Base-by-base conservation (phyloP, 768 basidiomycete genomes). In the Suillus bovinus region DNA sequence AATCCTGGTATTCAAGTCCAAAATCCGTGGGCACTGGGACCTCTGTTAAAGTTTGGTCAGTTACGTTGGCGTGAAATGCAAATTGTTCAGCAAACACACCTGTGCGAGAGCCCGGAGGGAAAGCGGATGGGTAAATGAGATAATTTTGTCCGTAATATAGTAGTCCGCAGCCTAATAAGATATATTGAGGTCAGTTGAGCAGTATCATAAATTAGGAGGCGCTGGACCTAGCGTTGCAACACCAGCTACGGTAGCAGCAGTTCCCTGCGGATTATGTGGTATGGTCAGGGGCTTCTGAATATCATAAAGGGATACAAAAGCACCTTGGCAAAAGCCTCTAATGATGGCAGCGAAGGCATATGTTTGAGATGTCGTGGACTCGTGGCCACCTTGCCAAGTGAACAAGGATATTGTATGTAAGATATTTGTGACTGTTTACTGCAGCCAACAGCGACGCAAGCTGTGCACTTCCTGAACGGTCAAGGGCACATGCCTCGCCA, bases 81-180 rank as follows among this genome's bases (percentile, higher is more conserved):
- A 6, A 46, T 33, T 34, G 54, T 22, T n/a, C 13, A 55, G 63
- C 39, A 31, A 42, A 68, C 78, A 63, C 63, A 92, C 94, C 84
- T 69, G 80, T 87, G 54, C 94, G 80, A 29, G 94, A 94, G 2
- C 94, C 94, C 5, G 86, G 83, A 60, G 92, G 88, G 54, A 84
- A 88, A 9, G 89, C 88, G 20, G 93, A 88, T 1, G 95, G 95
- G 73, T 96, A 98, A 72, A 98, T 96, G 58, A 98, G 80, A 67
- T 84, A 89, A 71, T 88, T 90, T 72, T 98, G 95, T 33, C 91
- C 93, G 66, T 90, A 89, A 75, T 90, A 94, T 20, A 94, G 82
- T 39, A 95, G 80, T 11, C 90, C 88, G 56, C 83, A 83, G 62
- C 86, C 90, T 91, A 39, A 60, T 29, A n/a, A 53, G 42, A 56